Evolutionary conservation across 2,329 filamentous ascomycete species (phyloP).

Genomic region (Penicillium sp.): DNA sequence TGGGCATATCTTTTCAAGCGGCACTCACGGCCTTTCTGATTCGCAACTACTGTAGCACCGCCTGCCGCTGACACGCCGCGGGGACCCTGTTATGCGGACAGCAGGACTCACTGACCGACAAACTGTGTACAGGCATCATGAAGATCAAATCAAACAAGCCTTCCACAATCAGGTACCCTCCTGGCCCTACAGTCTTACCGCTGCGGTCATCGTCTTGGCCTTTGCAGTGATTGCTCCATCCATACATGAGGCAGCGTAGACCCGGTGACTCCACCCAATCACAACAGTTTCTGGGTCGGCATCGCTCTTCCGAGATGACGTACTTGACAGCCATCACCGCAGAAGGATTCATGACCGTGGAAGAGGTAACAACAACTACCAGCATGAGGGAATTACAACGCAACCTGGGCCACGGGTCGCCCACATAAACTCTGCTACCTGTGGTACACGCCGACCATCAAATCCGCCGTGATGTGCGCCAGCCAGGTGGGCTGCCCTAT

Average conservation of each 20-base stretch:
- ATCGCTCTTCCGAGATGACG: slow-evolving; percentile 24
- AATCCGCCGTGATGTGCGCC: background rate
- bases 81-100: background rate
- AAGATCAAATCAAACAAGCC: slow-evolving; percentile 9
- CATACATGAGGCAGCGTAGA: slow-evolving; percentile 1
- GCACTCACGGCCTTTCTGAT: background rate
- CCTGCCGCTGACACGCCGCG: background rate
- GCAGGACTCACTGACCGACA: slow-evolving; percentile 5
- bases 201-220: background rate
- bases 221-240: background rate
- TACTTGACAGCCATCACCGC: slow-evolving; percentile 7
- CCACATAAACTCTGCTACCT: slow-evolving; percentile 10
- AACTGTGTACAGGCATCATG: background rate
- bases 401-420: background rate
- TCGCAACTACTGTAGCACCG: background rate
- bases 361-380: background rate
- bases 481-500: slow-evolving; percentile 1
- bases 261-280: slow-evolving; percentile 2
- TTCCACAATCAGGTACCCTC: slow-evolving; percentile 4
- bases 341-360: background rate
- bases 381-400: slow-evolving; percentile 1
- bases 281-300: slow-evolving; percentile 14
- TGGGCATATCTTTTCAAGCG: background rate
- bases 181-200: background rate
- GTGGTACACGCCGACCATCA: slow-evolving; percentile 4